Evolutionary conservation across 352 stramenopile species (phyloP), one percentile per base, ranked within the genome.

Genomic region (Peronosclerospora sorghi): DNA sequence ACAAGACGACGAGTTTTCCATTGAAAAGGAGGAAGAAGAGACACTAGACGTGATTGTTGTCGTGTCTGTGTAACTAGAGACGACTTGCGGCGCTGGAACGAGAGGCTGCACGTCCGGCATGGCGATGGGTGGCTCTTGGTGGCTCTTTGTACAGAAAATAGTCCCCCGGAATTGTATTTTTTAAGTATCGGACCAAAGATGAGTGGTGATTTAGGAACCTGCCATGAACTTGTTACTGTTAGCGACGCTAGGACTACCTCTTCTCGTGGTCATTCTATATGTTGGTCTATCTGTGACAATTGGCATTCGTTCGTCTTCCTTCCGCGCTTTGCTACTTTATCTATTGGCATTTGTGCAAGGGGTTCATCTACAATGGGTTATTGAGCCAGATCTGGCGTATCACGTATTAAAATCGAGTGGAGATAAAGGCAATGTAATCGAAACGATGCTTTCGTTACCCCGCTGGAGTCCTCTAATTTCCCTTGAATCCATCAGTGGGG

Each of bases 341-440:
- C 19, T 58, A 12, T 14, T 59, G 1, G 51, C 37, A 9, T 49
- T 52, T 17, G 46, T 45, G 14, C 43, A 54, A 52, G 56, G 56
- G 12, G 51, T 62, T 5, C 49, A 55, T 5, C 37, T 65, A 18
- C 27, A 52, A n/a, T 65, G 56, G 56, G 39, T 65, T 9, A 55
- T 18, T 1, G 51, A 65, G n/a, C 51, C 56, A 4, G 28, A 58
- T 8, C 10, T 58, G 2, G 56, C 39, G 8, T 42, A 55, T 10
- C 46, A 42, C 38, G 26, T 65, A 21, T 28, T 65, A 6, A 53
- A 54, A 21, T 41, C 42, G 0, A 62, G 46, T 19, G 38, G 32
- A 9, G 32, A 62, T 21, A 65, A 65, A 24, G 56, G 56, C 24
- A 35, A 58, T 9, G 19, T 65, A 21, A 65, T 65, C 26, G 56